A percentile compares a stretch with the other conserved stretches of the same genome.
phyloP scores from a whole-genome alignment of 495 filamentous ascomycete genomes.

The Penicillium chermesinum region DNA sequence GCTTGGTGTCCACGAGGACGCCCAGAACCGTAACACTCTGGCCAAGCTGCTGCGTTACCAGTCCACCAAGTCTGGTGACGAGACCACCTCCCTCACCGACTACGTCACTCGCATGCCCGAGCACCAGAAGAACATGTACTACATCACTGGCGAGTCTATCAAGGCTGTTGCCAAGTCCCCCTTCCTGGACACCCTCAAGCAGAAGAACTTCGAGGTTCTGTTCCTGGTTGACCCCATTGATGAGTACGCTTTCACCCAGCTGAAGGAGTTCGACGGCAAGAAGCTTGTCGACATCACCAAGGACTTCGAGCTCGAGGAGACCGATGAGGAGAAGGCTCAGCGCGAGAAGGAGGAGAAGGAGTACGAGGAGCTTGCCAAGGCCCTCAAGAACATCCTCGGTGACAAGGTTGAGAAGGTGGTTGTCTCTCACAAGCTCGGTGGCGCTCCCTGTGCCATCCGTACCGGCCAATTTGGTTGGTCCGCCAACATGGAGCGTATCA shows the following conservation, averaged over 20 bases:
- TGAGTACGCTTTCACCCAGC: constrained; percentile 99
- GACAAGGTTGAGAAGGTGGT: constrained; percentile 99
- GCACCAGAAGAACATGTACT: constrained; percentile 99
- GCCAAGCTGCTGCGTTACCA: constrained; percentile 98
- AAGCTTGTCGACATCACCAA: constrained; percentile 99
- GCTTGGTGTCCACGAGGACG: constrained; percentile 99
- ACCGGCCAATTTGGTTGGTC: constrained; percentile 99
- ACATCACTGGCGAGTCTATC: constrained; percentile 99
- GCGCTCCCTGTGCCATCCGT: constrained; percentile 95
- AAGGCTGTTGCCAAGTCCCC: constrained; percentile 97
- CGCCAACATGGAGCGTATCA: constrained; percentile 99
- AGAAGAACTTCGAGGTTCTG: constrained; percentile 98
- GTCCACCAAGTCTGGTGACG: constrained; percentile 98
- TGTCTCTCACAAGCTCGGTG: constrained; percentile 95
- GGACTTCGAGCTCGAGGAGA: constrained; percentile 99
- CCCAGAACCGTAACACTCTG: constrained; percentile 88
- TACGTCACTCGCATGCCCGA: constrained; percentile 98
- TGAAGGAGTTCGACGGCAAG: constrained; percentile 99
- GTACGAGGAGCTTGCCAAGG: constrained; percentile 87
- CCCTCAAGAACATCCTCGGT: constrained; percentile 96
- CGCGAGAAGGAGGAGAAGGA: constrained; percentile 98
- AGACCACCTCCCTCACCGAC: constrained; percentile 88
- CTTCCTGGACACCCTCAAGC: constrained; percentile 98
- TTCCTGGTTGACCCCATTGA: constrained; percentile 99
- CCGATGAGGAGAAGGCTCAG: constrained; percentile 96